Evolutionary conservation across 2,329 filamentous ascomycete genomes (phyloP), one percentile per base, ranked within the genome.

Genomic region (Arthrinium puccinioides): DNA sequence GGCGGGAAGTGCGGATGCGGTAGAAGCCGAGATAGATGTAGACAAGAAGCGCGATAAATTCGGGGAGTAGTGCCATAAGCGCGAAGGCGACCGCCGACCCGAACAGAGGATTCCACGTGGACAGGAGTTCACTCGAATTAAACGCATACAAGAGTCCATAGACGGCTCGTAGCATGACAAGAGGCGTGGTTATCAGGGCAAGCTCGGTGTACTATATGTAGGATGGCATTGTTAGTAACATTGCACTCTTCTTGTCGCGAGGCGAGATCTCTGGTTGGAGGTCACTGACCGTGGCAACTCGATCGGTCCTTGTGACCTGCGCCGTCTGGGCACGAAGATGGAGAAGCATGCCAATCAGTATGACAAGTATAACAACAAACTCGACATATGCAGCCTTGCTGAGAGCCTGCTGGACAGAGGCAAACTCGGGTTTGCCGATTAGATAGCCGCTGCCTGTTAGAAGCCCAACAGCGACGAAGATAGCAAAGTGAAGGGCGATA

Each of bases 21-120:
- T 37, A 20, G 14, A 38, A 30, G 9, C 34, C 41, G 11, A 43
- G 28, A 24, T 37, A 37, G 4, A 41, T 24, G 21, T 41, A 43
- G 13, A 41, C 30, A 9, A 33, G 21, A n/a, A 44, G 35, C 7
- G 28, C 36, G 5, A 41, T 31, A 23, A 38, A 44, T 26, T 44
- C 41, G 9, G 41, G 41, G 2, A 43, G n/a, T 9, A 43, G 35
- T 4, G 41, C 41, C 33, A 43, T 40, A 2, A 41, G 38, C 15
- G 38, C 23, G 18, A 43, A 41, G 9, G 39, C 34, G 14, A 35
- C 9, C 9, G 41, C 41, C 7, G 34, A 38, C 13, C 41, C 41
- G 11, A 41, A 43, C 9, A 43, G 35, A 2, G 41, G 38, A 18
- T 32, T 41, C 41, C 41, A 43, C 4, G 31, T 31, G 14, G 41